Evolutionary conservation across 192 early-diverging fungal species (phyloP), one percentile per base, ranked within the genome.

Genomic region (Coemansia sp.): DNA sequence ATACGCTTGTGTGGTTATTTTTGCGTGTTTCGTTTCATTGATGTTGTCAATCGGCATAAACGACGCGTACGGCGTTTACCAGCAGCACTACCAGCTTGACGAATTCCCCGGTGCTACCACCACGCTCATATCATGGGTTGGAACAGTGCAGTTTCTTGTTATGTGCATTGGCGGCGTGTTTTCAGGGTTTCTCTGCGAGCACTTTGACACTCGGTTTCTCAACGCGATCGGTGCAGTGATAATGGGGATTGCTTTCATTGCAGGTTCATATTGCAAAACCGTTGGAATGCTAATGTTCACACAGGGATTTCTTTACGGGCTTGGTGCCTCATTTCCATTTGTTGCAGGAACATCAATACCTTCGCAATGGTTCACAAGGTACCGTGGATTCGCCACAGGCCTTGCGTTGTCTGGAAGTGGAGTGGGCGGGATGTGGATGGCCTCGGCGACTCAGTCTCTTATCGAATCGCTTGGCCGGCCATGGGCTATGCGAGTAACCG

Each of bases 401-500:
- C 83, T 87, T 66, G 83, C 84, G 36, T 64, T 85, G 35, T 73
- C 85, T 12, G 85, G 85, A 9, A 78, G 78, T 26, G 85, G 84
- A 4, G 45, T 87, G 11, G 85, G 83, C 43, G 81, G 78, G 12
- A 81, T 85, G 82, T 79, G 76, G 84, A 83, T 85, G 81, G 75
- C 76, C 6, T 84, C 81, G 66, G 77, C 78, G 24, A 85, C 75
- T 2, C 77, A 72, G 67, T 64, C 77, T 23, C 59, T 87, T 49
- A 72, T 76, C 44, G 66, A 67, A 21, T 74, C 69, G 21, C 57
- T 80, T 34, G 86, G 86, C 6, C 66, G 79, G 39, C 76, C 76
- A n/a, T 87, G 86, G 86, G 75, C 86, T 4, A 75, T 87, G 73
- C 81, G 86, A 18, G 72, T 87, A 20, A 80, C 81, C 18, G 86